Evolutionary conservation across 805 yeast species (phyloP), one percentile per base, ranked within the genome.

Genomic region (Ogataea pini): DNA sequence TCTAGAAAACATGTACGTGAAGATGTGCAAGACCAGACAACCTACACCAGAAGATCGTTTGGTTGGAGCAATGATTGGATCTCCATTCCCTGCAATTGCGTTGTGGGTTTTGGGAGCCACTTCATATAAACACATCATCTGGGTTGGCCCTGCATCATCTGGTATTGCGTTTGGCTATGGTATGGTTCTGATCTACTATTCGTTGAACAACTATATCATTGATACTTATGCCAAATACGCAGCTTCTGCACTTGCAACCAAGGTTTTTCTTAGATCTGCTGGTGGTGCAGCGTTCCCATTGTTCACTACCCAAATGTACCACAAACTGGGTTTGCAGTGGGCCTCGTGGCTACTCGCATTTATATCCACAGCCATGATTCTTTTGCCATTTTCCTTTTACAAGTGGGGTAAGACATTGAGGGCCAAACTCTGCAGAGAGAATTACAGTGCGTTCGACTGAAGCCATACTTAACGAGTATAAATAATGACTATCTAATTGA

Each of bases 251-350:
- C 73, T 86, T 57, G 92, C 92, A 13, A 85, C 92, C 4, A 86
- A 86, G 63, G 92, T 86, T 25, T 86, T 86, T 60, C 71, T 86
- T 58, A 78, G 95, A 74, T 77, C 85, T 58, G 86, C 89, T 17
- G 91, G 90, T 60, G 95, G 94, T 72, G 92, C 90, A 22, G 92
- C 90, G 0, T 85, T 86, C 77, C 91, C 92, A 51, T 72, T 86
- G 56, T 86, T 86, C 63, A 80, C 86, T n/a, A 80, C 82, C 32
- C 92, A 85, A 68, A 86, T 86, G 92, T 86, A 86, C 65, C 78
- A 79, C 52, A 80, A 72, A 46, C 68, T 86, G 60, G 92, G 92
- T 4, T 70, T 86, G 44, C 83, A 83, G 54, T 86, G 94, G 94
- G 95, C 90, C 18, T 77, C 83, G 59, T 86, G 86, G 83, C 72